Percentiles rank a stretch among this genome's conserved stretches.
Evolutionary conservation across 1,139 yeast genomes (phyloP).

Genomic region (Yamadazyma trypodendri): DNA sequence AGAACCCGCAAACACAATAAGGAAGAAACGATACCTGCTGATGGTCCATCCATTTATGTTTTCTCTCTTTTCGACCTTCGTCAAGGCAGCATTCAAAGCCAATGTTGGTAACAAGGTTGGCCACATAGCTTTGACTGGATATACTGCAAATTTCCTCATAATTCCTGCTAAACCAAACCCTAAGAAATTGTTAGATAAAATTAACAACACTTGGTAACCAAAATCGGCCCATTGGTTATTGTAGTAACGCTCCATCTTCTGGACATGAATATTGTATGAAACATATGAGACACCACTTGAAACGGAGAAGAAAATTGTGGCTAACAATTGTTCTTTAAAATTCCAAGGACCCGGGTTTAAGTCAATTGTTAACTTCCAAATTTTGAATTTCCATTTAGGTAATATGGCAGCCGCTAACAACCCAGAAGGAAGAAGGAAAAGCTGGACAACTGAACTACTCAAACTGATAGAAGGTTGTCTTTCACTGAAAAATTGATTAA

Average conservation of each 20-base stretch:
- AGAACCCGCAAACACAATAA: slow-evolving; percentile 26
- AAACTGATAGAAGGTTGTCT: slow-evolving; percentile 53
- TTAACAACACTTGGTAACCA: slow-evolving; percentile 35
- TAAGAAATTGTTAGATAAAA: slow-evolving; percentile 40
- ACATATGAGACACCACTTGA: slow-evolving; percentile 43
- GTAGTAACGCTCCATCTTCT: slow-evolving; percentile 39
- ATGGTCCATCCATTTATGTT: slow-evolving; percentile 40
- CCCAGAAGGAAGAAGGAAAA: slow-evolving; percentile 30
- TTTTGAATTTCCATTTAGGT: slow-evolving; percentile 34
- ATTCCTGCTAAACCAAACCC: slow-evolving; percentile 48
- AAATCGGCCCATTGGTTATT: slow-evolving; percentile 43
- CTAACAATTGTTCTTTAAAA: slow-evolving; percentile 62
- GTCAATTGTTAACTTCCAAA: slow-evolving; percentile 23
- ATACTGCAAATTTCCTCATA: slow-evolving; percentile 41
- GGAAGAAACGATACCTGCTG: slow-evolving; percentile 37
- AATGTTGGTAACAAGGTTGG: slow-evolving; percentile 45
- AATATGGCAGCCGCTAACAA: slow-evolving; percentile 19
- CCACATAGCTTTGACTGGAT: slow-evolving; percentile 44
- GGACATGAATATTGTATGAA: slow-evolving; percentile 42
- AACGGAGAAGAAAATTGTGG: slow-evolving; percentile 43
- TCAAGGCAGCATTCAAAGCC: slow-evolving; percentile 42
- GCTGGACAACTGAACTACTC: slow-evolving; percentile 40
- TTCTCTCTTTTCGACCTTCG: slow-evolving; percentile 29
- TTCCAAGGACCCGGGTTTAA: slow-evolving; percentile 54
- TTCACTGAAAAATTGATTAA: slow-evolving; percentile 56